Base-by-base conservation (phyloP, 2,329 filamentous ascomycete species). In the Aspergillus novoparasiticus region DNA sequence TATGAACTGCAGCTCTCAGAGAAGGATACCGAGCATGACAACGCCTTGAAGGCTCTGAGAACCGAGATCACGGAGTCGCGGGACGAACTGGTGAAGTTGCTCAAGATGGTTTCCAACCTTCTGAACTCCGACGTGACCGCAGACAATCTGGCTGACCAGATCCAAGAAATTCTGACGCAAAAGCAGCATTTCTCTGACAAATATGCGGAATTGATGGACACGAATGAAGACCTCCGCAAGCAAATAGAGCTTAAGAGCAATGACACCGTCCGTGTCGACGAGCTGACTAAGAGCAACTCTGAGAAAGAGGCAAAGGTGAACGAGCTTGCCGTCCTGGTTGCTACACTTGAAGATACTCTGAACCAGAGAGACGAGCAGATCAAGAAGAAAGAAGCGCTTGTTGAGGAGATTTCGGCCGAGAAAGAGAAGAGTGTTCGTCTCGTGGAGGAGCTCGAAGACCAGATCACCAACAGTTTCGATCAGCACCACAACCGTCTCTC, bases 381-480 rank as follows among this genome's bases (percentile, higher is more conserved):
- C 56, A 79, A 79, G 73, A 82, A 81, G 73, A 80, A 81, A 69
- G 80, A 82, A 54, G 71, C 76, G 5, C 72, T 78, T 5, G 72
- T 82, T 28, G 83, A 85, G 66, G 81, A 81, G 66, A 81, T 88
- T 61, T 82, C 80, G 26, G 81, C 83, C 19, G 87, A 87, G 80
- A 96, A 96, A 83, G 90, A 93, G 82, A 97, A 96, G 85, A 96
- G 95, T 78, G 91, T 92, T 48, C 89, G 93, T 26, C 84, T 99
- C 14, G 92, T 99, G 10, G 93, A 98, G 76, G 94, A 99, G 79
- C 88, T 99, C 6, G 95, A 99, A 79, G 94, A 98, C 72, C 95
- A 99, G 78, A 88, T 99, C 59, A 94, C 94, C 74, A 92, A 86
- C 75, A 97, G 95, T 80, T 99, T 93, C 78, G 95, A 99, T 73